Percentiles rank a stretch among this genome's conserved stretches.
Evolutionary conservation across 768 basidiomycete species (phyloP).

Genomic region (Leccinellum rugosiceps): DNA sequence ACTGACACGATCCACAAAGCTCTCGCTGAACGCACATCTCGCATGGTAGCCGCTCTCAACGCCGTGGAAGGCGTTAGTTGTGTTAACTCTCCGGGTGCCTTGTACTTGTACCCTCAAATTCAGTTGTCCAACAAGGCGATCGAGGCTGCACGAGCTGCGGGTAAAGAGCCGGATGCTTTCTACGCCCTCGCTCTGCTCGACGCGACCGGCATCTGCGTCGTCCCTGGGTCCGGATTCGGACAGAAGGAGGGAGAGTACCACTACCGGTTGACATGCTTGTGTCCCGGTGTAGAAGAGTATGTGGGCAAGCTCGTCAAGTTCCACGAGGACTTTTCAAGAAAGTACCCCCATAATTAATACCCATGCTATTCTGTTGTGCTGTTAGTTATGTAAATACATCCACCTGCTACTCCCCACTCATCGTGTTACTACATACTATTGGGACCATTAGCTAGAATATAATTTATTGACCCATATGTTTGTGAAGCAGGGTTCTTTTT

Average conservation of each 20-base stretch:
- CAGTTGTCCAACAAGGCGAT: constrained; percentile 69
- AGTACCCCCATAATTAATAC: constrained; percentile 35
- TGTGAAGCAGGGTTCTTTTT: too few species aligned
- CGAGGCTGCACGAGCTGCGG: constrained; percentile 64
- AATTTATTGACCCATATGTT: neutral
- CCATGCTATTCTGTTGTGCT: neutral
- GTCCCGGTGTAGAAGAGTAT: constrained; percentile 92
- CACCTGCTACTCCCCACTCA: neutral
- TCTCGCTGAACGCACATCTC: constrained; percentile 62
- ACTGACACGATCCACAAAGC: constrained; percentile 75
- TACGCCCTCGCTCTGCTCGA: constrained; percentile 85
- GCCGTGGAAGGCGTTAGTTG: constrained; percentile 84
- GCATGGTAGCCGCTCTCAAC: constrained; percentile 81
- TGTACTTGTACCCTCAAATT: constrained; percentile 91
- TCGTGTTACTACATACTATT: neutral
- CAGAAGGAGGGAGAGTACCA: constrained; percentile 90
- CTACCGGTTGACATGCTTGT: constrained; percentile 90
- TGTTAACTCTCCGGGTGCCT: constrained; percentile 84
- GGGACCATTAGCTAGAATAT: neutral
- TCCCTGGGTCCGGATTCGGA: constrained; percentile 93
- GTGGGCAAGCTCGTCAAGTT: constrained; percentile 78
- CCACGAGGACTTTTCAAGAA: constrained; percentile 57
- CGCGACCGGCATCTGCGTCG: constrained; percentile 88
- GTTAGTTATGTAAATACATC: neutral
- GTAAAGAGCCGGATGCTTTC: constrained; percentile 84